Evolutionary conservation across 805 yeast genomes (phyloP), one percentile per base, ranked within the genome.

Genomic region (Kodamaea kaohsiungensis): DNA sequence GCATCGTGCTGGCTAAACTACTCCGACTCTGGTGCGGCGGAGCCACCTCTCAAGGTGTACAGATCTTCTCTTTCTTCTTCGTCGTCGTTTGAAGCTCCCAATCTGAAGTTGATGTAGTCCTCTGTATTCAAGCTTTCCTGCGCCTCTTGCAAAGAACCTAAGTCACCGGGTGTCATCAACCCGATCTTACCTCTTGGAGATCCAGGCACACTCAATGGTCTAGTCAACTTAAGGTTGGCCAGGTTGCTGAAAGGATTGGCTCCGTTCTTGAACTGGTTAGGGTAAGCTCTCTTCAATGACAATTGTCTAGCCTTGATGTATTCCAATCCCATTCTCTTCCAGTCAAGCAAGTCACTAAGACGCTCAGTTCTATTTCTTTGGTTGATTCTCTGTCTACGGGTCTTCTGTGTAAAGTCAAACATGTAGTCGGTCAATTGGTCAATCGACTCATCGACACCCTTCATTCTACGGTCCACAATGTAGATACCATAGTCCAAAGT

Each of bases 311-410:
- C 98, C 76, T 93, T 93, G 64, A 90, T 85, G 71, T 93, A 93
- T 72, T 95, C 99, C 51, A 93, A 77, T 0, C 99, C 99, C 98
- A 93, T 92, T 65, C 98, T 83, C 73, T 89, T 90, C 99, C 99
- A 93, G 75, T 93, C 99, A 56, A 93, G 82, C 64, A 93, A 75
- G 69, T 95, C 98, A 49, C 95, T 86, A 58, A 93, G 80, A 62
- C 99, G 81, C 76, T 93, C 99, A 27, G 97, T 95, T 72, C 99
- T 84, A 73, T 93, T 93, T 76, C 99, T 86, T 78, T 93, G 98
- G 73, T 95, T 95, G 75, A 93, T 93, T 74, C 99, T 84, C 72
- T 95, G 98, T 74, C 99, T 88, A 73, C 98, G 86, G 13, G 96
- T 88, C 75, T 95, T 91, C 63, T 83, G 80, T 43, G 91, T 80